Conservation (phyloP, 1,139 yeast genomes). For the Kazachstania sp. region DNA sequence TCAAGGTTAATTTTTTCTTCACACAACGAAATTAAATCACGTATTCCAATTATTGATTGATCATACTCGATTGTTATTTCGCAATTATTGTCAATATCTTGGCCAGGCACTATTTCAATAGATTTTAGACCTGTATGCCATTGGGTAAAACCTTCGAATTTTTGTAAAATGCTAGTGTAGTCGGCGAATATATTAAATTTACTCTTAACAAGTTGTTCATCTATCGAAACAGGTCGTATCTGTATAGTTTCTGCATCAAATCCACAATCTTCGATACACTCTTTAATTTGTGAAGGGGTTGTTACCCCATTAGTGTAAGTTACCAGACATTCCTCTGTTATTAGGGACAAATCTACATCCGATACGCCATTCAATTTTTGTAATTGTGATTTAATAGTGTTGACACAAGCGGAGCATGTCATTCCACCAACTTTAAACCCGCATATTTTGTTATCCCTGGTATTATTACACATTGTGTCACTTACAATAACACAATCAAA, state of each 20-base stretch:
- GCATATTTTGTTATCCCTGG: constrained; percentile 1
- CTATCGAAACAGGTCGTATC: not conserved
- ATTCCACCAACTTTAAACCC: constrained; percentile 45
- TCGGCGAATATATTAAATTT: not conserved
- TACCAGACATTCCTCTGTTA: constrained; percentile 68
- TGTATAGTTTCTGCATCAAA: constrained; percentile 42
- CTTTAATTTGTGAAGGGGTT: constrained; percentile 31
- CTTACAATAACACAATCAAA: constrained; percentile 20
- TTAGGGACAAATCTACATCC: constrained; percentile 51
- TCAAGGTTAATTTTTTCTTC: constrained; percentile 41
- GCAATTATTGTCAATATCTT: constrained; percentile 19
- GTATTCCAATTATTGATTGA: constrained; percentile 42
- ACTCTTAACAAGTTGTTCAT: not conserved
- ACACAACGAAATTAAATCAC: constrained; percentile 46
- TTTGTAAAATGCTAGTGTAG: not conserved
- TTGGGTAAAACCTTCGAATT: not conserved
- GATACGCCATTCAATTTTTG: constrained; percentile 35
- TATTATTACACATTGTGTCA: constrained; percentile 9
- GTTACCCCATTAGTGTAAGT: constrained; percentile 29
- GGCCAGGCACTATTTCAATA: constrained; percentile 47
- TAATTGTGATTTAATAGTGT: constrained; percentile 52
- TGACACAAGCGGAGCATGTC: constrained; percentile 83
- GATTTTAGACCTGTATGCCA: not conserved
- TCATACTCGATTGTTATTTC: constrained; percentile 38
- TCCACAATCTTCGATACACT: constrained; percentile 51